Evolutionary conservation across 1,284 basidiomycete genomes (phyloP), one percentile per base, ranked within the genome.

Genomic region (Athelia psychrophila): DNA sequence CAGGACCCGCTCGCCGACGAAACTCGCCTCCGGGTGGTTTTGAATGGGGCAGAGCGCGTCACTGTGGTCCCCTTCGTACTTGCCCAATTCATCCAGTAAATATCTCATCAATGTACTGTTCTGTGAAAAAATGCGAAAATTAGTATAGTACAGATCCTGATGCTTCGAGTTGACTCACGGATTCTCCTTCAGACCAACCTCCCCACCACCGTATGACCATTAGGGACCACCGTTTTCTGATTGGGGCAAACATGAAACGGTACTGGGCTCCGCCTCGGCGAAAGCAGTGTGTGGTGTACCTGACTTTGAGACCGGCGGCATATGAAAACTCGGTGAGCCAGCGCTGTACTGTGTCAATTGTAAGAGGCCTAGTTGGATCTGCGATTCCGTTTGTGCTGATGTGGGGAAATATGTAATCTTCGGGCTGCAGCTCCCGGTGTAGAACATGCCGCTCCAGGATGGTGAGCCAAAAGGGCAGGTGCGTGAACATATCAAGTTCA

Each of bases 201-300:
- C 72, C 72, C 73, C 73, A 75, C 72, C 72, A 75, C 1, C 64
- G 58, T 10, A 74, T 61, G 1, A 51, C 61, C 6, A 50, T 59
- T 8, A 75, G 50, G 0, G 64, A 57, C 73, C 73, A 75, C 1
- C 60, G 54, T 38, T 65, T 48, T 0, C 67, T 63, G 10, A 67
- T n/a, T 0, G 67, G 70, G 1, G 67, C 68, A 53, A 55, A 65
- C 62, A 73, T 73, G 47, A 75, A 72, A 0, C 63, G 57, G 35
- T 73, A 73, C 49, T 75, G 72, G 0, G 70, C 64, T 0, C 71
- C 71, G 20, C 71, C 69, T 3, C 64, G 50, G 4, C 64, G 57
- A 30, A 69, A 65, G 24, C 60, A 69, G 53, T 74, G 71, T 0
- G 72, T 74, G 0, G 68, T 67, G 50, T 62, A 69, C n/a, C n/a